Evolutionary conservation across 306 rosid species (phyloP).

Genomic region (Quercus agrifolia): DNA sequence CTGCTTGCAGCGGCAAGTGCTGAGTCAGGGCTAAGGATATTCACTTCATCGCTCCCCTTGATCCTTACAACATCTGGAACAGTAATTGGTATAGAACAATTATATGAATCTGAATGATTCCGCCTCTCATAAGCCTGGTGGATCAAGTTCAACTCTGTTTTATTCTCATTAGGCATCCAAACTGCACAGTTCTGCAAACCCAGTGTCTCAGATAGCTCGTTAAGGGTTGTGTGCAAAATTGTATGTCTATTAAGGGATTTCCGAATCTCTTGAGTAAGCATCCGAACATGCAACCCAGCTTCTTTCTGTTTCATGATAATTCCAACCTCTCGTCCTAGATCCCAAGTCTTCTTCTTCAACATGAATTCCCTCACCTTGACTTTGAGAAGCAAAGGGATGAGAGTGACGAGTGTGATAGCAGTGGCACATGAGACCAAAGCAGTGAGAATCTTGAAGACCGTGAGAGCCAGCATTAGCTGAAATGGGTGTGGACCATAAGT

Average conservation of each 20-base stretch:
- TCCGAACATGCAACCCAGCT: slow-evolving; percentile 88
- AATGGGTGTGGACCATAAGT: slow-evolving; percentile 97
- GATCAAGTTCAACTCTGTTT: slow-evolving; percentile 81
- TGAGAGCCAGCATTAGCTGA: slow-evolving; percentile 95
- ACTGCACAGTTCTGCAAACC: slow-evolving; percentile 95
- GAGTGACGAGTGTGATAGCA: slow-evolving; percentile 88
- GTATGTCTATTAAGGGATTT: slow-evolving; percentile 90
- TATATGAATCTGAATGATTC: slow-evolving; percentile 30
- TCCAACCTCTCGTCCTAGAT: slow-evolving; percentile 94
- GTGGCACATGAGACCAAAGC: slow-evolving; percentile 99
- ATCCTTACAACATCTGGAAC: slow-evolving; percentile 70
- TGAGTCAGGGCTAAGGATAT: slow-evolving; percentile 62
- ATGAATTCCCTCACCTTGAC: slow-evolving; percentile 97
- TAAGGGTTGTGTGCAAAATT: slow-evolving; percentile 78
- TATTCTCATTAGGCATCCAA: slow-evolving; percentile 95
- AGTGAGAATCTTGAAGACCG: slow-evolving; percentile 89
- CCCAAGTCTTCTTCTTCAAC: slow-evolving; percentile 99
- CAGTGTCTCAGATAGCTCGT: slow-evolving; percentile 84
- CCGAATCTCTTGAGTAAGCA: slow-evolving; percentile 99
- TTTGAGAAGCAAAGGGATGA: slow-evolving; percentile 93
- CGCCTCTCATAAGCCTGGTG: slow-evolving; percentile 70
- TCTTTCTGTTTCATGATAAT: slow-evolving; percentile 80
- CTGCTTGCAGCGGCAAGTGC: slow-evolving; percentile 70
- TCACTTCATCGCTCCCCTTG: slow-evolving; percentile 60
- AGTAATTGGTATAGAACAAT: slow-evolving; percentile 53